Conservation (phyloP, 2,329 filamentous ascomycete species). For the Malbranchea cinnamomea region DNA sequence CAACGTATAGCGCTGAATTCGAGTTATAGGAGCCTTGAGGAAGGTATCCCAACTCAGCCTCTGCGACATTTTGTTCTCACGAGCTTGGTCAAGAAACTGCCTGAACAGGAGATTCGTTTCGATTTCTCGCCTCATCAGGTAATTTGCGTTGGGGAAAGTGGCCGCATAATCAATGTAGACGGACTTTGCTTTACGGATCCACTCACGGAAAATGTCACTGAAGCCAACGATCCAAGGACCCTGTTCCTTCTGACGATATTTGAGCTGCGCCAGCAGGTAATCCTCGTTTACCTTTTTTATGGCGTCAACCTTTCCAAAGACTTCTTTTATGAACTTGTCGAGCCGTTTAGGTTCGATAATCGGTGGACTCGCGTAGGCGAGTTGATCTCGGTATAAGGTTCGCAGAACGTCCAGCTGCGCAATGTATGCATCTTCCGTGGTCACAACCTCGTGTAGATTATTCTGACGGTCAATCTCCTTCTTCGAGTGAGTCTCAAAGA, state of each 20-base stretch:
- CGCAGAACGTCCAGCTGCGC: constrained; percentile 75
- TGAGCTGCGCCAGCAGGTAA: constrained; percentile 78
- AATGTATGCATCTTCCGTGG: constrained; percentile 83
- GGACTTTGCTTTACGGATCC: constrained; percentile 83
- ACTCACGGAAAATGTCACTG: constrained; percentile 94
- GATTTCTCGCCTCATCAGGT: constrained; percentile 68
- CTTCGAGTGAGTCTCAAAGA: constrained; percentile 54
- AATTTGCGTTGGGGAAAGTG: constrained; percentile 69
- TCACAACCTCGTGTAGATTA: constrained; percentile 87
- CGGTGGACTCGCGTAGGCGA: constrained; percentile 56
- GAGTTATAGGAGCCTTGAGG: constrained; percentile 81
- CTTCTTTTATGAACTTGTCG: constrained; percentile 63
- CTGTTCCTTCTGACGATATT: constrained; percentile 93
- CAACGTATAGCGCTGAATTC: constrained; percentile 78
- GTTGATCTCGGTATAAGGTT: constrained; percentile 68
- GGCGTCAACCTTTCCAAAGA: constrained; percentile 81
- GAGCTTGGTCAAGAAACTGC: constrained; percentile 67
- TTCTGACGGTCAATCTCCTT: constrained; percentile 92
- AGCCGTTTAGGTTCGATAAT: constrained; percentile 68
- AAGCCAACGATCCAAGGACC: constrained; percentile 89
- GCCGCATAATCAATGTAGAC: constrained; percentile 89
- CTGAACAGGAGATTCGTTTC: constrained; percentile 76
- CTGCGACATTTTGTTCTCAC: constrained; percentile 61
- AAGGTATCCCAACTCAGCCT: constrained; percentile 90
- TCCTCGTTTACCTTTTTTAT: constrained; percentile 89